phyloP scores from a whole-genome alignment of 495 filamentous ascomycete genomes.

The Penicillium angulare region DNA sequence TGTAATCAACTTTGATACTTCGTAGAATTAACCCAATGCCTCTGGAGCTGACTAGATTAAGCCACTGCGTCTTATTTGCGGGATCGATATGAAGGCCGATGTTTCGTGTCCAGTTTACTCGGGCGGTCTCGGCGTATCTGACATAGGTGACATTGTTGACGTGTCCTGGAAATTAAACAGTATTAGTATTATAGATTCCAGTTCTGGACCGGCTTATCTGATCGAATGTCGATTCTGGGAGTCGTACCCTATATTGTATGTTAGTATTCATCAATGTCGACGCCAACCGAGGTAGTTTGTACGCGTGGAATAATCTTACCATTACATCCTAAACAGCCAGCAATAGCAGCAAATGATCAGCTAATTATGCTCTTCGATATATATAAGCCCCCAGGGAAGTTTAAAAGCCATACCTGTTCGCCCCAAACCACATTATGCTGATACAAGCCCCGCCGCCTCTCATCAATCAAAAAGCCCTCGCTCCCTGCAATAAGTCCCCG shows the following conservation, averaged over 20 bases:
- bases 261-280: conserved; percentile 8
- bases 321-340: conserved; percentile 50
- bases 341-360: background rate
- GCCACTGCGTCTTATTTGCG: conserved; percentile 63
- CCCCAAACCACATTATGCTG: conserved; percentile 82
- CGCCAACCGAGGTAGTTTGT: background rate
- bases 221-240: background rate
- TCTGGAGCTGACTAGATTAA: conserved; percentile 62
- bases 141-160: conserved; percentile 88
- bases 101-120: conserved; percentile 80
- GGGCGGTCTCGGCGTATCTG: conserved; percentile 80
- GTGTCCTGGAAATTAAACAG: conserved; percentile 56
- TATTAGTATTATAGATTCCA: background rate
- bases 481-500: conserved; percentile 70
- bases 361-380: too few species aligned
- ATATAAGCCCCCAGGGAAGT: too few species aligned
- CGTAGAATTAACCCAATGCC: conserved; percentile 75
- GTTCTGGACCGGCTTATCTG: too few species aligned
- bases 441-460: conserved; percentile 62
- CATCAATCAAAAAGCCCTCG: conserved; percentile 76
- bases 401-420: conserved; percentile 73
- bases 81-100: conserved; percentile 70
- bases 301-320: conserved; percentile 36
- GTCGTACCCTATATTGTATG: conserved; percentile 23
- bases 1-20: conserved; percentile 82